These are phyloP conservation scores for Geranium brycei DNA, from an alignment of 345 rosid species.

Conservation along the genomic window DNA sequence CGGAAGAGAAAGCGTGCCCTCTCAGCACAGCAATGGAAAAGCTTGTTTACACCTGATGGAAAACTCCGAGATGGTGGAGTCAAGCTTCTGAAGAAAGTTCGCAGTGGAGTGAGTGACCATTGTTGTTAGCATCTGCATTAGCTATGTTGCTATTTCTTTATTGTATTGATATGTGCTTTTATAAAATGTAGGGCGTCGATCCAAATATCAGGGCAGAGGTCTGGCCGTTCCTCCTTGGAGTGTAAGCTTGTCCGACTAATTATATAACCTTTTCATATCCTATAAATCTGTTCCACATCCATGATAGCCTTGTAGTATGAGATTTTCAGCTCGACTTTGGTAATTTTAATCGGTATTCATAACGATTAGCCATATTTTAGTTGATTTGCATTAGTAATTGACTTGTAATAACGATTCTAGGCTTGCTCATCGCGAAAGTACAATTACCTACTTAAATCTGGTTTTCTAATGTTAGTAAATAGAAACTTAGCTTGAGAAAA, in stretches of 20 bases:
- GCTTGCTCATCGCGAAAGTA: too few relatives aligned
- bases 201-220: constrained; percentile 77
- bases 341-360: too few relatives aligned
- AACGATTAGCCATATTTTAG: not conserved
- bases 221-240: constrained; percentile 98
- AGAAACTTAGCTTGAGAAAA: too few relatives aligned
- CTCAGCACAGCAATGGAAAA: constrained; percentile 61
- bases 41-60: constrained; percentile 59
- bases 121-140: constrained; percentile 2
- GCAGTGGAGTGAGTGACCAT: constrained; percentile 63
- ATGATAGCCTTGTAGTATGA: too few relatives aligned
- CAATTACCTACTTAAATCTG: too few relatives aligned
- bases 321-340: too few relatives aligned
- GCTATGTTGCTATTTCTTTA: not conserved
- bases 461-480: too few relatives aligned
- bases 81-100: constrained; percentile 73
- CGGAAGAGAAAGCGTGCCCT: constrained; percentile 59
- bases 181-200: constrained; percentile 69
- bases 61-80: constrained; percentile 64
- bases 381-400: too few relatives aligned
- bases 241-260: constrained; percentile 42
- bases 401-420: too few relatives aligned
- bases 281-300: too few relatives aligned
- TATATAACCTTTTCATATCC: constrained; percentile 5
- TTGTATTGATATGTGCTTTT: not conserved